Evolutionary conservation across 1,139 yeast genomes (phyloP), one percentile per base, ranked within the genome.

Genomic region (Candida sp.): DNA sequence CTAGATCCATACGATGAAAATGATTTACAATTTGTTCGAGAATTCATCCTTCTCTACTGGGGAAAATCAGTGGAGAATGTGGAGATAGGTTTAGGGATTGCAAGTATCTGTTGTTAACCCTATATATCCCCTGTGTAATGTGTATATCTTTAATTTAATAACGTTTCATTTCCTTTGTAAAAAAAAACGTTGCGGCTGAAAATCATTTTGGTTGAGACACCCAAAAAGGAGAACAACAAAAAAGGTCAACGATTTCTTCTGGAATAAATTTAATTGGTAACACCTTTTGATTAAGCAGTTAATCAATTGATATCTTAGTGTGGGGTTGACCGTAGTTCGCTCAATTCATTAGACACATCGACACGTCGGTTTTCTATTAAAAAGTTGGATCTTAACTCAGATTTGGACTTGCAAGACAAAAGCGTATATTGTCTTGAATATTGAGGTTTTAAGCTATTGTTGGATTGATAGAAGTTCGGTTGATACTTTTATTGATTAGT

Each of bases 1-100:
- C 67, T 87, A 43, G 93, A 87, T 58, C 90, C 93, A 2, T 79
- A 84, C 54, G 75, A 83, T 19, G 50, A 60, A 7, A 72, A 73
- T 27, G 95, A 87, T 58, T 59, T 77, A 35, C 71, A 70, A 29
- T 85, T 87, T 58, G 68, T 84, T 15, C 60, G 69, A 42, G 73
- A 75, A 30, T 70, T 87, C 49, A 75, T 81, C 2, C 57, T 69
- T 37, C 54, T 67, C n/a, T 83, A 85, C 78, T 84, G 84, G 81
- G 71, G 73, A 12, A 49, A 55, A 2, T 46, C 51, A 33, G 71
- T 68, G 9, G 63, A 56, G 8, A 53, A 53, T 21, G 73, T 69
- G 6, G 66, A 61, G 8, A 53, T 69, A 11, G 74, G 74, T 3
- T 53, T 63, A 36, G 73, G 68, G 22, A 36, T 72, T 39, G 54